Percentiles rank a stretch among this genome's conserved stretches.
Evolutionary conservation across 75 land plant species (phyloP).

Genomic region (Pinus taeda): DNA sequence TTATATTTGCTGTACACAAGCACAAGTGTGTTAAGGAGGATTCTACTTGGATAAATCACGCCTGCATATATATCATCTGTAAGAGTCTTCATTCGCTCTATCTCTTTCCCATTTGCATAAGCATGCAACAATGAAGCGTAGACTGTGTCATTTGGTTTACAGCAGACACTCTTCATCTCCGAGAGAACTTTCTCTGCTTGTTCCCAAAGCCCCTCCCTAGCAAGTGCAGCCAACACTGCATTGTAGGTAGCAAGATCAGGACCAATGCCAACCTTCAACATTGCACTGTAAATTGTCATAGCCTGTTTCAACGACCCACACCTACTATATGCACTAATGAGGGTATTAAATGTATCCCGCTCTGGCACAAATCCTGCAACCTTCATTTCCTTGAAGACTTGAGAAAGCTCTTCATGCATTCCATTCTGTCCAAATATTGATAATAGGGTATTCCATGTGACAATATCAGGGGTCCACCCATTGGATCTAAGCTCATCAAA

Average conservation of each 20-base stretch:
- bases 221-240: constrained; percentile 83
- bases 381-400: constrained; percentile 92
- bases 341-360: constrained; percentile 86
- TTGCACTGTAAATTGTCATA: constrained; percentile 75
- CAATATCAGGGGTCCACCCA: constrained; percentile 69
- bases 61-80: constrained; percentile 65
- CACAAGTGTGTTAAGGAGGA: constrained; percentile 67
- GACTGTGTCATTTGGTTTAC: constrained; percentile 75
- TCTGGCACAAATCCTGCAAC: constrained; percentile 86
- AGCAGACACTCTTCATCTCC: constrained; percentile 63
- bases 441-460: constrained; percentile 92
- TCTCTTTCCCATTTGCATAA: constrained; percentile 78
- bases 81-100: constrained; percentile 40
- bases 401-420: constrained; percentile 74
- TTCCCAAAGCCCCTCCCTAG: constrained; percentile 89
- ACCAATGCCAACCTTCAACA: constrained; percentile 68
- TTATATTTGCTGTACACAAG: constrained; percentile 72
- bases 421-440: constrained; percentile 84
- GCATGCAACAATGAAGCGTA: constrained; percentile 85
- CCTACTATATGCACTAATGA: constrained; percentile 91
- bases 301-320: constrained; percentile 90
- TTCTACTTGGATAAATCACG: constrained; percentile 28
- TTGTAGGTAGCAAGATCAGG: constrained; percentile 92
- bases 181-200: constrained; percentile 72
- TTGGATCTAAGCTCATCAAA: constrained; percentile 69